Base-by-base conservation (phyloP, 345 rosid species). In the Iberis pinnata region DNA sequence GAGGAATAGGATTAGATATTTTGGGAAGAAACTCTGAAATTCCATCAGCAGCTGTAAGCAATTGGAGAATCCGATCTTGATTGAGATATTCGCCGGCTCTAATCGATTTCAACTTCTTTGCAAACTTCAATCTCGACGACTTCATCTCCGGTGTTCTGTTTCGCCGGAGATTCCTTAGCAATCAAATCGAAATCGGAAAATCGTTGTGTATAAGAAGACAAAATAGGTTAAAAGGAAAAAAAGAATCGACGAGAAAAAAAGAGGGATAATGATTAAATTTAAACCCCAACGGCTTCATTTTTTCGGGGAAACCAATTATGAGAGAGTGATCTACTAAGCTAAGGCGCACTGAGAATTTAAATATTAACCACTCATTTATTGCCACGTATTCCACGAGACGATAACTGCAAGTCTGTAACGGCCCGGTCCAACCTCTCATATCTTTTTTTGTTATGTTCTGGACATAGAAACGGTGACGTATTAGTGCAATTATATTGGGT, bases 221-320 rank as follows among this genome's bases (percentile, higher is more conserved):
- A 60, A 38, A 39, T 32, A 43, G 47, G 70, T 44, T 27, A 35
- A 51, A 47, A 51, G 24, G 44, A 12, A 42, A 35, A 31, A 12
- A 29, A 16, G 16, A 22, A 4, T 26, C 4, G 15, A 31, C 8
- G 29, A 29, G 0, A 9, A 29, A 9, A 9, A 29, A 9, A 2
- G 19, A 17, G 10, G 14, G 43, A 27, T 15, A 32, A 47, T 31
- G 56, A 32, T 52, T 64, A 62, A 31, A 37, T 55, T 58, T 59
- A 56, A 29, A 33, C 49, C 65, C 56, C 84, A 82, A 88, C 90
- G 94, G 96, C 86, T 88, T 80, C 74, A 69, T 50, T 31, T 74
- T 63, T 40, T 72, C 41, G 25, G 63, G 41, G 53, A 45, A 58
- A 19, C 45, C 53, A 54, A 53, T 46, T 5, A 11, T 9, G 8